phyloP scores from a whole-genome alignment of 2,329 filamentous ascomycete species.

The Aspergillus viridinutans region DNA sequence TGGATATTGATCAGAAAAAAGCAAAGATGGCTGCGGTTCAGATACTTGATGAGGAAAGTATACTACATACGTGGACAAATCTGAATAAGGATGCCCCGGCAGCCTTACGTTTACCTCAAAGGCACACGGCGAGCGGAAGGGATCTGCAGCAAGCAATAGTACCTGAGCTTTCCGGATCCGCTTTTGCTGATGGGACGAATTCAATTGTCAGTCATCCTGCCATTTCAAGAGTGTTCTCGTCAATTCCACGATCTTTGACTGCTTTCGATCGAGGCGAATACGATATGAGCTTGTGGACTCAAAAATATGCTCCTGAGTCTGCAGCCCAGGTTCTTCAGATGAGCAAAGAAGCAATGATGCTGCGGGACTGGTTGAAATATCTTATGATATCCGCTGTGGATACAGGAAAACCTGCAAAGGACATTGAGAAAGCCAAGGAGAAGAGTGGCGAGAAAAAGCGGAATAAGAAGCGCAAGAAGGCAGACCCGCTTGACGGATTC shows the following conservation, averaged over 20 bases:
- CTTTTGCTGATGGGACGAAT: slow-evolving; percentile 1
- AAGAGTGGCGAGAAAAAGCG: slow-evolving; percentile 26
- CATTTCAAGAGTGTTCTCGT: slow-evolving; percentile 55
- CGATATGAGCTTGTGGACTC: slow-evolving; percentile 68
- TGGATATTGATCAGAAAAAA: slow-evolving; percentile 31
- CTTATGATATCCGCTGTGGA: slow-evolving; percentile 75
- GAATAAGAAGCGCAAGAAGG: slow-evolving; percentile 62
- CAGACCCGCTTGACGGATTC: slow-evolving; percentile 72
- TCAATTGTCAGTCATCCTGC: slow-evolving; percentile 49
- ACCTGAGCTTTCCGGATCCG: slow-evolving; percentile 24
- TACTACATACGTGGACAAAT: slow-evolving; percentile 18
- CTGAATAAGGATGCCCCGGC: background rate
- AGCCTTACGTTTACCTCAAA: slow-evolving; percentile 26
- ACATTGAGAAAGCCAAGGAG: slow-evolving; percentile 23
- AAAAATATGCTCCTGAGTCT: slow-evolving; percentile 74
- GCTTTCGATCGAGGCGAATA: slow-evolving; percentile 77
- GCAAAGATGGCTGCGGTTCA: slow-evolving; percentile 30
- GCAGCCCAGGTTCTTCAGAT: slow-evolving; percentile 71
- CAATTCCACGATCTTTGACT: slow-evolving; percentile 60
- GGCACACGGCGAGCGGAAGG: slow-evolving; percentile 27
- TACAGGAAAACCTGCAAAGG: slow-evolving; percentile 45
- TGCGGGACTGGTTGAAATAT: slow-evolving; percentile 76
- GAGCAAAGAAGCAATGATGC: slow-evolving; percentile 63
- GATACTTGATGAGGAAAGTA: slow-evolving; percentile 33
- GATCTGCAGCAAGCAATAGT: slow-evolving; percentile 26